A percentile compares a stretch with the other conserved stretches of the same genome.
phyloP scores from a whole-genome alignment of 495 filamentous ascomycete genomes.

The Penicillium crystallinum region DNA sequence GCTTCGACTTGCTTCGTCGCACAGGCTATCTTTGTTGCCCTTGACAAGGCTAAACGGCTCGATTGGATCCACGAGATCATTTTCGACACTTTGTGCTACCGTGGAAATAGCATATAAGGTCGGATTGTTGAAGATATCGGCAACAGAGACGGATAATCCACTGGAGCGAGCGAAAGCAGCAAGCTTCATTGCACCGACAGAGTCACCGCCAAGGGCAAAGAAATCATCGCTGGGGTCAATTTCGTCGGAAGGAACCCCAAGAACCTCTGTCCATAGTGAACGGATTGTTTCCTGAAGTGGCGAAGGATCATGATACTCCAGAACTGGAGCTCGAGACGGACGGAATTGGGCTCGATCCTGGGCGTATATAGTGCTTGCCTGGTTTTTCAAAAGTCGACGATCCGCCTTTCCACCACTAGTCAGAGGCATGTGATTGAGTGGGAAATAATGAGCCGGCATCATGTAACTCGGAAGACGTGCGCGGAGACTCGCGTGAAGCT shows the following conservation, averaged over 20 bases:
- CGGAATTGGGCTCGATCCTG: neutral
- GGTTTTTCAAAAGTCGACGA: neutral
- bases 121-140: neutral
- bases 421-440: neutral
- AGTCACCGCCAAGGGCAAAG: neutral
- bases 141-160: neutral
- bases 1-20: neutral
- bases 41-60: neutral
- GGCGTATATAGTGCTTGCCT: neutral
- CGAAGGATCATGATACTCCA: neutral
- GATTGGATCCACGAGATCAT: neutral
- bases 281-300: neutral
- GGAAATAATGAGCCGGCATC: neutral
- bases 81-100: neutral
- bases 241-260: neutral
- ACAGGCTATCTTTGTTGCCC: neutral
- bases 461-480: neutral
- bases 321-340: neutral
- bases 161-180: neutral
- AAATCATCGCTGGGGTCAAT: neutral
- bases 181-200: neutral
- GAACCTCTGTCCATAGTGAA: neutral
- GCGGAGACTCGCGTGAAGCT: neutral
- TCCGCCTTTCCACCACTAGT: neutral
- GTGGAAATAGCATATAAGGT: neutral